Evolutionary conservation across 2,329 filamentous ascomycete genomes (phyloP).

Genomic region (Lachnellula suecica): DNA sequence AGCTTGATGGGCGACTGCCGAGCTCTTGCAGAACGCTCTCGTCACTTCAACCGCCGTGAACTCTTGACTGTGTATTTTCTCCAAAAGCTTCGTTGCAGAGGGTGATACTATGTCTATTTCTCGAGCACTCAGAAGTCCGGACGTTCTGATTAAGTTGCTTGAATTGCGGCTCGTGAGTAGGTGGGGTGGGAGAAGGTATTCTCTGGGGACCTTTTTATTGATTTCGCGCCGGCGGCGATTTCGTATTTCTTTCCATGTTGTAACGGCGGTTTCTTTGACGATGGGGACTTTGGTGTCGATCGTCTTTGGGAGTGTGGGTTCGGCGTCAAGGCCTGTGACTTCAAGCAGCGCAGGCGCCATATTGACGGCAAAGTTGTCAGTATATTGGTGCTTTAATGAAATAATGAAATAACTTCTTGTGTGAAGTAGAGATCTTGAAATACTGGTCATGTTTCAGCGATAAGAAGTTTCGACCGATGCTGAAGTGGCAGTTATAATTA

Average conservation of each 20-base stretch:
- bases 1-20: slow-evolving; percentile 5
- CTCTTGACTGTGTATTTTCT: slow-evolving; percentile 33
- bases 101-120: slow-evolving; percentile 2
- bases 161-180: background rate
- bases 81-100: slow-evolving; percentile 30
- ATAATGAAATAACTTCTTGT: no score
- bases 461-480: no score
- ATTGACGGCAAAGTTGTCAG: no score
- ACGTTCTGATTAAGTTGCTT: slow-evolving; percentile 27
- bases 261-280: background rate
- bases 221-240: slow-evolving; percentile 1
- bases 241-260: background rate
- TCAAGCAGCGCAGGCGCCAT: no score
- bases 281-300: background rate
- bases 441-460: no score
- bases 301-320: no score
- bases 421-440: no score
- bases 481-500: no score
- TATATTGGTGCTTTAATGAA: no score
- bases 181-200: background rate
- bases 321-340: no score
- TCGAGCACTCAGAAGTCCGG: slow-evolving; percentile 30
- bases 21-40: slow-evolving; percentile 15
- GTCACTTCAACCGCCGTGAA: slow-evolving; percentile 10
- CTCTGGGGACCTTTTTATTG: background rate